phyloP scores from a whole-genome alignment of 805 yeast genomes.

The Yarrowia sp. region DNA sequence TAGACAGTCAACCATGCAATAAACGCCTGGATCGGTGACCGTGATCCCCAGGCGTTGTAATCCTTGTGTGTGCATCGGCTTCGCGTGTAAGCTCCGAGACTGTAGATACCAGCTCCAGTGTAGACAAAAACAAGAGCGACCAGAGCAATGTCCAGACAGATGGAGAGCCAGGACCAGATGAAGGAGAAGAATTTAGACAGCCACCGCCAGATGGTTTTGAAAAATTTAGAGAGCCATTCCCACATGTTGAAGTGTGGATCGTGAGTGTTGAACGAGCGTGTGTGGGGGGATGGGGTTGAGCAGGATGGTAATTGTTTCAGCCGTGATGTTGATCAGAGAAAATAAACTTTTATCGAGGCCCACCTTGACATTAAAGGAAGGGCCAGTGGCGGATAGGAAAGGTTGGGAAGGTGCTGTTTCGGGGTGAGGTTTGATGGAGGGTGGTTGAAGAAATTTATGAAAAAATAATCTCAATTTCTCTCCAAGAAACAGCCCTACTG shows the following conservation, averaged over 20 bases:
- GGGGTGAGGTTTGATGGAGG: too few relatives aligned
- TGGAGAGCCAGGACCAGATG: constrained; percentile 10
- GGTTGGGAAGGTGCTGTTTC: too few relatives aligned
- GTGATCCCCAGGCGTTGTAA: constrained; percentile 13
- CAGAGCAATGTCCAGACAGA: constrained; percentile 14
- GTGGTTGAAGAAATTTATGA: too few relatives aligned
- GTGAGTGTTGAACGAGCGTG: constrained; percentile 6
- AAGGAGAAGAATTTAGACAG: not conserved
- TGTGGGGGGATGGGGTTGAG: not conserved
- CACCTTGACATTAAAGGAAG: not conserved
- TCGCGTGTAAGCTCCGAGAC: constrained; percentile 2
- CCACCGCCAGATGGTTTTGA: constrained; percentile 13
- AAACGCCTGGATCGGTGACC: constrained; percentile 17
- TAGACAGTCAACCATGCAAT: constrained; percentile 11
- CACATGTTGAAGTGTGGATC: constrained; percentile 23
- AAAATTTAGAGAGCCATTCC: constrained; percentile 14
- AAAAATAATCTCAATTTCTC: too few relatives aligned
- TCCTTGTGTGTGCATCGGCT: not conserved
- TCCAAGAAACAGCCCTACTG: too few relatives aligned
- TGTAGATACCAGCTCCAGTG: constrained; percentile 6
- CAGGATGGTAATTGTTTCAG: constrained; percentile 3
- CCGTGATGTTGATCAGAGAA: not conserved
- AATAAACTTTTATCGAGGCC: not conserved
- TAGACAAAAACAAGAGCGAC: not conserved
- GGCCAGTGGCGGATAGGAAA: too few relatives aligned